phyloP scores from a whole-genome alignment of 352 stramenopile genomes.

The Hyaloperonospora brassicae region DNA sequence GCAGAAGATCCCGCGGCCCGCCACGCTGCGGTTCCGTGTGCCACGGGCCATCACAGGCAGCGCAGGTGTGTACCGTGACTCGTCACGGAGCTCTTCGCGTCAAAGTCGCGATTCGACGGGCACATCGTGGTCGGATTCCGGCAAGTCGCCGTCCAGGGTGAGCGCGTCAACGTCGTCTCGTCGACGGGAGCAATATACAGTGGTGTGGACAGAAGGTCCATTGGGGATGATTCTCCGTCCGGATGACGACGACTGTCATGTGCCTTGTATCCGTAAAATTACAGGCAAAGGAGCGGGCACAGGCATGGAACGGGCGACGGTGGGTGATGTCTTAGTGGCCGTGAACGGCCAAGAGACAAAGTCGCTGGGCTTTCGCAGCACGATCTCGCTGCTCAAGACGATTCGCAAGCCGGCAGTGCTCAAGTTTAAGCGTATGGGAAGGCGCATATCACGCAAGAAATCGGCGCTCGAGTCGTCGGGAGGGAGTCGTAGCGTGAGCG shows the following conservation, averaged over 20 bases:
- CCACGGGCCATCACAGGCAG: conserved; percentile 37
- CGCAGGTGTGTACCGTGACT: conserved; percentile 21
- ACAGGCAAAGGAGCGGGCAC: conserved; percentile 73
- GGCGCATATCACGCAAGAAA: conserved; percentile 52
- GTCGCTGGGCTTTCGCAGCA: conserved; percentile 72
- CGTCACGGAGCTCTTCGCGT: conserved; percentile 25
- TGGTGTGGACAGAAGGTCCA: conserved; percentile 79
- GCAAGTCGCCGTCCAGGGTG: conserved; percentile 20
- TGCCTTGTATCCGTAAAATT: conserved; percentile 85
- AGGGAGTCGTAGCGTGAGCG: conserved; percentile 23
- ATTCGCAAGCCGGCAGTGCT: conserved; percentile 81
- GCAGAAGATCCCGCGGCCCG: conserved; percentile 74
- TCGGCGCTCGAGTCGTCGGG: conserved; percentile 33
- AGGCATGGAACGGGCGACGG: conserved; percentile 70
- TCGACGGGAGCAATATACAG: conserved; percentile 77
- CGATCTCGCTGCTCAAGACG: conserved; percentile 79
- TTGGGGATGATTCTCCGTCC: conserved; percentile 82
- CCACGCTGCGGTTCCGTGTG: conserved; percentile 76
- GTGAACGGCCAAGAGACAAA: conserved; percentile 85
- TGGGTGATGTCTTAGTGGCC: conserved; percentile 74
- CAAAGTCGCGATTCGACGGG: conserved; percentile 34
- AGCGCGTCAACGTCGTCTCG: conserved; percentile 19
- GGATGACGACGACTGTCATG: conserved; percentile 80
- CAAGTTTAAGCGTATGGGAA: conserved; percentile 84
- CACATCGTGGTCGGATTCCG: conserved; percentile 37